Percentiles rank a stretch among this genome's conserved stretches.
Evolutionary conservation across 805 yeast species (phyloP).

Genomic region (Naumovozyma baii): DNA sequence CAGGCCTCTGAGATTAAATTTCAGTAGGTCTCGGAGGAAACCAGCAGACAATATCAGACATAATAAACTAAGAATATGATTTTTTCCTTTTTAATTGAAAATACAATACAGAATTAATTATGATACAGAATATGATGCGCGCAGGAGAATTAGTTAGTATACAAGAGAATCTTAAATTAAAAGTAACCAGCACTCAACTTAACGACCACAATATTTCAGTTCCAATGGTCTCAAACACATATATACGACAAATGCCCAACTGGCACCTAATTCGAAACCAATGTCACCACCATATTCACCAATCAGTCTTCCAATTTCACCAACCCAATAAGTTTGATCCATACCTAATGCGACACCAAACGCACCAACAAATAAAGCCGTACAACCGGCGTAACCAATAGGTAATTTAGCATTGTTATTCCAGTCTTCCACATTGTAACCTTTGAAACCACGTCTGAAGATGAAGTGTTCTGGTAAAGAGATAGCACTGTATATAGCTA

Average conservation of each 20-base stretch:
- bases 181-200: too few species aligned
- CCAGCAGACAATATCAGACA: too few species aligned
- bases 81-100: too few species aligned
- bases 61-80: too few species aligned
- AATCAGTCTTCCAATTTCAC: conserved; percentile 53
- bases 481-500: conserved; percentile 75
- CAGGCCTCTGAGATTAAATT: too few species aligned
- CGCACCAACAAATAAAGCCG: conserved; percentile 73
- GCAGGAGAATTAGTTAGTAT: too few species aligned
- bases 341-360: conserved; percentile 84
- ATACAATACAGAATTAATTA: too few species aligned
- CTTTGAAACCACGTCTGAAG: conserved; percentile 52
- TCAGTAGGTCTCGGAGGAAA: too few species aligned
- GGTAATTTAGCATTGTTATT: conserved; percentile 52
- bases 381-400: conserved; percentile 65
- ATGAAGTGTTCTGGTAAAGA: conserved; percentile 74
- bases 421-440: conserved; percentile 57
- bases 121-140: too few species aligned
- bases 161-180: too few species aligned
- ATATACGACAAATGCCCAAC: conserved; percentile 56
- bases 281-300: conserved; percentile 74
- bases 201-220: conserved; percentile 46
- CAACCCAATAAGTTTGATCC: conserved; percentile 77
- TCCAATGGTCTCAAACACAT: conserved; percentile 54
- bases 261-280: conserved; percentile 70